Conservation (phyloP, 108 stramenopile species). For the Aureococcus anophagefferens region DNA sequence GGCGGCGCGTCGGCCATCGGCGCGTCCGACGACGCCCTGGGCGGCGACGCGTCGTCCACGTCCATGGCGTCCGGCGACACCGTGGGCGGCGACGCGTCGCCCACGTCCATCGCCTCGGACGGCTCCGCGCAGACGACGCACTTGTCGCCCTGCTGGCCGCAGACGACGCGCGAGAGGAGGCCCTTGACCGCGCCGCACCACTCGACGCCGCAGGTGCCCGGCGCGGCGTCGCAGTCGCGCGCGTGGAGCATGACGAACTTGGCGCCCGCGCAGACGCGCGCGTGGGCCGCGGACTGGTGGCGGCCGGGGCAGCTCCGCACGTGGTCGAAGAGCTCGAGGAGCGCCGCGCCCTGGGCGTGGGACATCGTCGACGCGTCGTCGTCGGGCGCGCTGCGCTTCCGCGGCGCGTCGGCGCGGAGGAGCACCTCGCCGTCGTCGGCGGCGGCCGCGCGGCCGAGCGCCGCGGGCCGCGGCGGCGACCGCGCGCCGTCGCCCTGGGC, state of each 20-base stretch:
- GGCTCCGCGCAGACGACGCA: constrained; percentile 8
- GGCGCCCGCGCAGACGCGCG: constrained; percentile 60
- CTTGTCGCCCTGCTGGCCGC: constrained; percentile 37
- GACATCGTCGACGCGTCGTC: too few species aligned
- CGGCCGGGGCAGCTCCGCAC: constrained; percentile 29
- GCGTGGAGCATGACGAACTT: constrained; percentile 85
- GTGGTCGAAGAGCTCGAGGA: constrained; percentile 10
- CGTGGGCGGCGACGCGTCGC: too few species aligned
- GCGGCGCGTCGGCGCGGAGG: too few species aligned
- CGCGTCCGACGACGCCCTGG: too few species aligned
- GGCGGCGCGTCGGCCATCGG: too few species aligned
- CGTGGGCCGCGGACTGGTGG: constrained; percentile 57
- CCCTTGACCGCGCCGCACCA: constrained; percentile 83
- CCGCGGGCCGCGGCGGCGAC: neutral
- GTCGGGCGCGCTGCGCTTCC: too few species aligned
- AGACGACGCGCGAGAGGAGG: constrained; percentile 69
- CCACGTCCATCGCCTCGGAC: too few species aligned
- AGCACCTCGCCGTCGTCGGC: neutral
- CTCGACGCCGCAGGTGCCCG: constrained; percentile 73
- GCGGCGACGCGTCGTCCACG: too few species aligned
- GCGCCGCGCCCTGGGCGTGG: too few species aligned
- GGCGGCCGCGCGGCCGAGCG: neutral
- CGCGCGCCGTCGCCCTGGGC: neutral
- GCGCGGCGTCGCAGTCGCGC: constrained; percentile 61
- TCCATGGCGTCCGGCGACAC: too few species aligned